These are phyloP conservation scores for Euptelea pleiosperma DNA, from an alignment of 164 flowering plant genomes.

Conservation along the genomic window DNA sequence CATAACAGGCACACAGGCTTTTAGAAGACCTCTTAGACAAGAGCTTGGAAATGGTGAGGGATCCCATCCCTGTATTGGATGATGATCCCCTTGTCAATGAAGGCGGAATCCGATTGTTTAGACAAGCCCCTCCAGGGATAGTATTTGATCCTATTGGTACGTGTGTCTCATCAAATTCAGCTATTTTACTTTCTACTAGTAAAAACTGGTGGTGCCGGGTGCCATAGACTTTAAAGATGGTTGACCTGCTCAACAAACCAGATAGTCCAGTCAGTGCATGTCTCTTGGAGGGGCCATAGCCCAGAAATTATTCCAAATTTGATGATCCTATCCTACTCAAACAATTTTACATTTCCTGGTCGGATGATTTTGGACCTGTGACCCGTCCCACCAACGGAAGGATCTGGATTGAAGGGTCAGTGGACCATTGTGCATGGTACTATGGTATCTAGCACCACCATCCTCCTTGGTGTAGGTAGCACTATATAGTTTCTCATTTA, in stretches of 20 bases:
- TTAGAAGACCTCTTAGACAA: conserved; percentile 70
- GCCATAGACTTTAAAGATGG: neutral
- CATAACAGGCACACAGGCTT: conserved; percentile 67
- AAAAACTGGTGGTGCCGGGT: neutral
- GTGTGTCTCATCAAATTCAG: conserved; percentile 7
- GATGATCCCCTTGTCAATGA: conserved; percentile 26
- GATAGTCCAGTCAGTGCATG: neutral
- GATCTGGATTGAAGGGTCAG: no score
- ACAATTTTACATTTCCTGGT: no score
- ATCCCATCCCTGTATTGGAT: conserved; percentile 20
- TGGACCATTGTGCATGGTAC: no score
- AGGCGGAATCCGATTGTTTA: conserved; percentile 66
- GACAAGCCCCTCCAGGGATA: conserved; percentile 64
- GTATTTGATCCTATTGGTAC: conserved; percentile 65
- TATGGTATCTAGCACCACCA: no score
- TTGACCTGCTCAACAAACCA: neutral
- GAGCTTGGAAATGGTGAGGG: conserved; percentile 44
- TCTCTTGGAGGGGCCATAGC: no score
- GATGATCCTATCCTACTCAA: no score
- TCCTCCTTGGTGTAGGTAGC: no score
- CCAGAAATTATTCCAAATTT: no score
- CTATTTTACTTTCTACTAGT: neutral
- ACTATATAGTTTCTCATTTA: neutral
- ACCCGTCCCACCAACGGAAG: no score
- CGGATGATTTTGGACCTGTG: no score